Evolutionary conservation across 306 rosid genomes (phyloP), one percentile per base, ranked within the genome.

Genomic region (Carpinus viminea): DNA sequence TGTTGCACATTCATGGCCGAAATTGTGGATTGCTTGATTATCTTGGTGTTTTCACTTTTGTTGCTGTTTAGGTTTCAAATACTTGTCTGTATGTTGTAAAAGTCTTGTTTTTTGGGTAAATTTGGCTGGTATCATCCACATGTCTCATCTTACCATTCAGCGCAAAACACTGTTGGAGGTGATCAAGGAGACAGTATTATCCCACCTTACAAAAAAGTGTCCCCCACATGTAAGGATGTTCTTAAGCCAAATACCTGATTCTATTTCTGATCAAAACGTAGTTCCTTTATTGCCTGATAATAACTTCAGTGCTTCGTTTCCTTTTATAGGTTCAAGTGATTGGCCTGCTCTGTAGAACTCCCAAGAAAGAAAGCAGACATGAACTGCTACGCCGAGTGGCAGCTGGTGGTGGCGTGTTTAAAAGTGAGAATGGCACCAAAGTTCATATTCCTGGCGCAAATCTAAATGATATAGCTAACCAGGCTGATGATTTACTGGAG

Each of bases 401-500:
- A 70, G 94, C 89, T 56, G 98, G 97, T 26, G 98, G 98, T 54
- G 98, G 98, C 18, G 81, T 45, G 38, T 94, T 94, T 79, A 82
- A 89, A 84, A 90, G 89, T 21, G 70, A 91, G 76, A 84, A 88
- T 73, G 92, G 85, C 50, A 77, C 89, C 65, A 88, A 86, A 84
- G 70, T 92, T 82, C 98, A 92, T 77, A 86, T 94, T 81, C 98
- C 98, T 1, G 92, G 84, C 69, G 95, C 95, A 86, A 94, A 94
- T 85, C 89, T 92, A 48, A 90, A 94, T 71, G 97, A 94, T 72
- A 92, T 94, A 76, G 97, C 97, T 54, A 94, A 94, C 83, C 98
- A 94, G 82, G 97, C 98, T 59, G 98, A 94, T 88, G 98, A 94
- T 83, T 78, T 94, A 64, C 83, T 94, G 48, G 98, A 94, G 98